These are phyloP conservation scores for Erodium maritimum DNA, from an alignment of 345 rosid species.

Conservation along the genomic window DNA sequence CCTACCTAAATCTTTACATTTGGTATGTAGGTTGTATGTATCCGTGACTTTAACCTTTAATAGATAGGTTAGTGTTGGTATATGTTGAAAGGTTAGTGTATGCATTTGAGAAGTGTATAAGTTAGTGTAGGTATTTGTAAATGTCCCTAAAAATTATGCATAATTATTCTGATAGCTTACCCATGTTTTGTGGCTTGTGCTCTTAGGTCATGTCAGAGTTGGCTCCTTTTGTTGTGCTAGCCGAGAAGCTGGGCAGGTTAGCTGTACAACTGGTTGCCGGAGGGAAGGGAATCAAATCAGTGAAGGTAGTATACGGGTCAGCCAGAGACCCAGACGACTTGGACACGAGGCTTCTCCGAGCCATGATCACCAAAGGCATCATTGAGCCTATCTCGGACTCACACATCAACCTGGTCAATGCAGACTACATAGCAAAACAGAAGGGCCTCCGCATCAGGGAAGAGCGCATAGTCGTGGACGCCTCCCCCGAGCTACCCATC, in stretches of 20 bases:
- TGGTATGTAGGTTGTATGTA: too few species aligned
- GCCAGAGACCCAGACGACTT: conserved; percentile 59
- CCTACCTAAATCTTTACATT: too few species aligned
- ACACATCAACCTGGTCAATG: conserved; percentile 64
- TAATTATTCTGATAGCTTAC: too few species aligned
- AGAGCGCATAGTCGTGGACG: conserved; percentile 42
- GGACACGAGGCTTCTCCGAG: conserved; percentile 76
- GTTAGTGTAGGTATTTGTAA: too few species aligned
- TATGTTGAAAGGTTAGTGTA: too few species aligned
- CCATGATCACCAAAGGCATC: conserved; percentile 80
- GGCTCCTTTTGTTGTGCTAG: conserved; percentile 53
- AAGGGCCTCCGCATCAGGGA: conserved; percentile 69
- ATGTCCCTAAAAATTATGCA: too few species aligned
- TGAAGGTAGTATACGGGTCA: conserved; percentile 47
- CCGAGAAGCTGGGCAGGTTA: conserved; percentile 67
- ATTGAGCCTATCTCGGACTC: conserved; percentile 68
- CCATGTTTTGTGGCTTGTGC: background rate
- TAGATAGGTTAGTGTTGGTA: too few species aligned
- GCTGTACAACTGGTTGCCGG: conserved; percentile 73
- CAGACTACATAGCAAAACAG: conserved; percentile 72
- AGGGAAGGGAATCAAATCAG: conserved; percentile 52
- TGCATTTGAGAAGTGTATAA: too few species aligned
- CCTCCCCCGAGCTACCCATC: conserved; percentile 46
- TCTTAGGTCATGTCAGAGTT: conserved; percentile 32
- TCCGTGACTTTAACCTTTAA: too few species aligned